Evolutionary conservation across 345 rosid species (phyloP), one percentile per base, ranked within the genome.

Genomic region (Abelmoschus esculentus): DNA sequence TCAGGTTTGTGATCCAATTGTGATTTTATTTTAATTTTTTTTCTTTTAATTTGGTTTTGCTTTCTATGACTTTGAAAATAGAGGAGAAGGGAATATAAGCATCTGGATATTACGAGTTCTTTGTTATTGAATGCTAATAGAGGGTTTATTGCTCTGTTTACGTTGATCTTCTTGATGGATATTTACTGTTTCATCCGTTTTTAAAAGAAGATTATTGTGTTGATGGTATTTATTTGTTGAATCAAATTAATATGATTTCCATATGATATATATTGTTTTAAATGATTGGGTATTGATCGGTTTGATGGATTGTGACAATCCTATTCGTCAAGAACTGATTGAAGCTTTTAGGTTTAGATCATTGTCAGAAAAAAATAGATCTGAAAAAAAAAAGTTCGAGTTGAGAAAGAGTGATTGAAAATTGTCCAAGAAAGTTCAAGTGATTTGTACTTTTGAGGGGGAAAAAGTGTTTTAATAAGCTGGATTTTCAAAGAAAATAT

Each of bases 1-100:
- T 83, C 96, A 73, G 96, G 98, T 89, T 58, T 9, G 78, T 53
- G 50, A 67, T 46, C 61, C 1, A 63, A 42, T 57, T 36, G 8
- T 15, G 14, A 13, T 64, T 55, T 66, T 32, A 55, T n/a, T 50
- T 28, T 60, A 6, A 6, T 17, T 5, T n/a, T 1, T 6, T 2
- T 1, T n/a, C 1, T n/a, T 13, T 54, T 18, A 54, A 61, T 55
- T 55, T 18, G 53, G 79, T 28, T 26, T 74, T 22, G 29, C 72
- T 56, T 47, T 47, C 26, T 12, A 34, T 60, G 64, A n/a, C 72
- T 40, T 17, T 19, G 70, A 42, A 70, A 59, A 67, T 36, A 52
- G 17, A 19, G 29, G 66, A 46, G 50, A 42, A 11, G 6, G 70
- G 4, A 56, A 7, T 26, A 17, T 29, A 22, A 38, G 46, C 34